These are phyloP conservation scores for Zangia roseola DNA, from an alignment of 768 basidiomycete genomes.

Conservation along the genomic window DNA sequence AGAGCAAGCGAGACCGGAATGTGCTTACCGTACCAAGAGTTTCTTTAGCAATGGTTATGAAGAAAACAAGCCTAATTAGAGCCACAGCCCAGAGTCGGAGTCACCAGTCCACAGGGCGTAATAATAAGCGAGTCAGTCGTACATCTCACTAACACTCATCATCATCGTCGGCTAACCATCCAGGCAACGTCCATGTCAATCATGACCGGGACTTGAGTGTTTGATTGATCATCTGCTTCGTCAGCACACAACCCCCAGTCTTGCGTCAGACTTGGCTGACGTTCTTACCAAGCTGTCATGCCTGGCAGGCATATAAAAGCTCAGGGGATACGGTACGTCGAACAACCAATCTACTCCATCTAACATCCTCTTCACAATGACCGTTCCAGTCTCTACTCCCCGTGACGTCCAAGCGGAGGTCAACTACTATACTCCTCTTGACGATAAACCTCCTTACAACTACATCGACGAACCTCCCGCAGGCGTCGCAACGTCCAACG, in stretches of 20 bases:
- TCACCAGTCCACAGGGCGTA: no score
- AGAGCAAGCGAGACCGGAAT: no score
- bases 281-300: constrained; percentile 6
- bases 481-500: constrained; percentile 25
- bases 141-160: no score
- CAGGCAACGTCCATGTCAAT: no score
- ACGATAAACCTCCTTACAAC: constrained; percentile 29
- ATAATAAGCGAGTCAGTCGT: no score
- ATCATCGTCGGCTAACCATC: no score
- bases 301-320: constrained; percentile 8
- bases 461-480: constrained; percentile 25
- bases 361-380: constrained; percentile 3
- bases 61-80: no score
- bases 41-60: no score
- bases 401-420: constrained; percentile 35
- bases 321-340: neutral
- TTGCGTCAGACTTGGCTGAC: neutral
- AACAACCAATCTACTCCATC: no score
- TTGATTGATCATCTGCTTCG: constrained; percentile 4
- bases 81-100: no score
- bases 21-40: no score
- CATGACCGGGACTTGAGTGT: no score
- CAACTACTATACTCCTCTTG: constrained; percentile 33
- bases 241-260: neutral
- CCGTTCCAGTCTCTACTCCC: constrained; percentile 21